These are phyloP conservation scores for Quercus ilex DNA, from an alignment of 306 rosid species.

Conservation along the genomic window DNA sequence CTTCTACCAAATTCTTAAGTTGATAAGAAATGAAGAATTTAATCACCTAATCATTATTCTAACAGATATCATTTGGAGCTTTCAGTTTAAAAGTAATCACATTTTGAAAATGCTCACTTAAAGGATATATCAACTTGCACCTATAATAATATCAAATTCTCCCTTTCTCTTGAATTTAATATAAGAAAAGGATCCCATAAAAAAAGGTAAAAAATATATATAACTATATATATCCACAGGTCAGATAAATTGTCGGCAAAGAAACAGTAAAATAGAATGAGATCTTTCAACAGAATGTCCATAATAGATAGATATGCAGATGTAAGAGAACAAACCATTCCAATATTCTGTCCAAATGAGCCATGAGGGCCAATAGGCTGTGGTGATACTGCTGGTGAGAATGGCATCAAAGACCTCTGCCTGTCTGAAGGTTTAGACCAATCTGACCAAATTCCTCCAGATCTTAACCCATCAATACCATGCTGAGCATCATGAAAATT, in stretches of 20 bases:
- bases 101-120: not conserved
- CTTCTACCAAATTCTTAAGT: too few species aligned
- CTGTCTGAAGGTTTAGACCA: slow-evolving; percentile 68
- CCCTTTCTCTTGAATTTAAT: not conserved
- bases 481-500: slow-evolving; percentile 76
- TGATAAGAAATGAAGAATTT: too few species aligned
- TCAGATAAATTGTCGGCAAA: not conserved
- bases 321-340: slow-evolving; percentile 68
- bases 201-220: too few species aligned
- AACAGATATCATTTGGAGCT: not conserved
- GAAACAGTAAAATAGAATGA: not conserved
- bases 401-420: slow-evolving; percentile 65
- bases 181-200: not conserved
- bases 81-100: not conserved
- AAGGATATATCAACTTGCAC: slow-evolving; percentile 5
- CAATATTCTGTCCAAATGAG: slow-evolving; percentile 61
- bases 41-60: too few species aligned
- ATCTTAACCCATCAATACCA: slow-evolving; percentile 68
- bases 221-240: not conserved
- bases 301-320: slow-evolving; percentile 22
- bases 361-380: slow-evolving; percentile 70
- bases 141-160: not conserved
- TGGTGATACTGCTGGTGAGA: slow-evolving; percentile 65
- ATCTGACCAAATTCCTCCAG: slow-evolving; percentile 78
- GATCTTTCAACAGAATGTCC: not conserved